phyloP scores from a whole-genome alignment of 2,329 filamentous ascomycete species.

The Talaromyces albobiverticillius region DNA sequence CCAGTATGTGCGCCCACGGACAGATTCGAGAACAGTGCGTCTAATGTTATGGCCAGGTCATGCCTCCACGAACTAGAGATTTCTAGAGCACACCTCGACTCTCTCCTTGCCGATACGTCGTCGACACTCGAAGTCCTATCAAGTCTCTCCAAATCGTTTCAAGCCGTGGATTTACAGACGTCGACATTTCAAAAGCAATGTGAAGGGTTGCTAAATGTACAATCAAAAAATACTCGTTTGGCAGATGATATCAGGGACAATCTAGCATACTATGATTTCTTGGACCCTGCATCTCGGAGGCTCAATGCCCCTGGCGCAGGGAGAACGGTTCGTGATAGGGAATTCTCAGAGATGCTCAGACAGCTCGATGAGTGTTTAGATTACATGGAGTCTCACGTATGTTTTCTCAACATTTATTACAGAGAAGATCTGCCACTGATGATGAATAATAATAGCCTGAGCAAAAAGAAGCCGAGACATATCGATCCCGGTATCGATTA shows the following conservation, averaged over 20 bases:
- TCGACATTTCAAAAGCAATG: slow-evolving; percentile 91
- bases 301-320: slow-evolving; percentile 90
- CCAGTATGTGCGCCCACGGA: slow-evolving; percentile 52
- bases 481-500: slow-evolving; percentile 81
- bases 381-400: slow-evolving; percentile 85
- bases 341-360: slow-evolving; percentile 82
- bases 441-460: slow-evolving; percentile 53
- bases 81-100: slow-evolving; percentile 77
- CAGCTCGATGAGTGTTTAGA: slow-evolving; percentile 87
- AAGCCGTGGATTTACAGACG: slow-evolving; percentile 82
- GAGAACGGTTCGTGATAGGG: slow-evolving; percentile 76
- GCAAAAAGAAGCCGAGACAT: slow-evolving; percentile 84
- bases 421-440: neutral
- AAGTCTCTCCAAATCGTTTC: slow-evolving; percentile 79
- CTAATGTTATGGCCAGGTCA: slow-evolving; percentile 46
- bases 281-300: slow-evolving; percentile 84
- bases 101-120: slow-evolving; percentile 73
- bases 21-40: neutral
- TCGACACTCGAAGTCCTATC: slow-evolving; percentile 73
- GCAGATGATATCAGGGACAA: slow-evolving; percentile 85
- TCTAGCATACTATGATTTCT: slow-evolving; percentile 89
- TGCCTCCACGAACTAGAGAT: slow-evolving; percentile 79
- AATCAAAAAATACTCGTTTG: slow-evolving; percentile 72
- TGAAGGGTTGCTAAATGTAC: slow-evolving; percentile 79
- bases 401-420: slow-evolving; percentile 25